A percentile compares a stretch with the other conserved stretches of the same genome.
Evolutionary conservation across 495 filamentous ascomycete genomes (phyloP).

Genomic region (Annulohypoxylon stygium): DNA sequence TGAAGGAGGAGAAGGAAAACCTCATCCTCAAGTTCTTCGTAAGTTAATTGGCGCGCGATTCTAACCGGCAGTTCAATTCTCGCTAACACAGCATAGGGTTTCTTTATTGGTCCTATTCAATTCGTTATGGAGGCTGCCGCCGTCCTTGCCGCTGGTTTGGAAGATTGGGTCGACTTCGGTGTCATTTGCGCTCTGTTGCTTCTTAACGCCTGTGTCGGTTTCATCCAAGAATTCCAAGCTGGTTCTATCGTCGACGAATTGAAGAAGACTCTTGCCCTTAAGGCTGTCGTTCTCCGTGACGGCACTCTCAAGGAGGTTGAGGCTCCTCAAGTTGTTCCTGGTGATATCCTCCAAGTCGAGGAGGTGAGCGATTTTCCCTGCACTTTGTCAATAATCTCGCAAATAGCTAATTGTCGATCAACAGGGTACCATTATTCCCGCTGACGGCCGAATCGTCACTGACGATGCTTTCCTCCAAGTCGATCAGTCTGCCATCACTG

Average conservation of each 20-base stretch:
- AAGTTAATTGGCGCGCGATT: conserved; percentile 2
- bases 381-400: conserved; percentile 19
- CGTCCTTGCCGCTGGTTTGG: conserved; percentile 80
- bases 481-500: conserved; percentile 92
- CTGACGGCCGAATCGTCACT: conserved; percentile 86
- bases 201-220: conserved; percentile 88
- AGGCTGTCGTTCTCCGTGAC: conserved; percentile 86
- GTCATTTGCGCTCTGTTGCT: conserved; percentile 79
- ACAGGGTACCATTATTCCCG: conserved; percentile 85
- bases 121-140: conserved; percentile 93
- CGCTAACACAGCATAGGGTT: conserved; percentile 56
- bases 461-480: conserved; percentile 86
- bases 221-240: conserved; percentile 89
- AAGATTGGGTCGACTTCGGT: conserved; percentile 87
- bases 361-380: conserved; percentile 63
- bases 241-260: conserved; percentile 92
- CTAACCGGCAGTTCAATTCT: not conserved
- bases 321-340: conserved; percentile 84
- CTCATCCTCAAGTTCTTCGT: conserved; percentile 84
- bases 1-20: conserved; percentile 91
- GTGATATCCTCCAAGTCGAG: conserved; percentile 89
- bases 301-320: conserved; percentile 77
- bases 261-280: conserved; percentile 89
- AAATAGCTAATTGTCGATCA: conserved; percentile 29
- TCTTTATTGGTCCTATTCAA: conserved; percentile 92